Evolutionary conservation across 768 basidiomycete genomes (phyloP), one percentile per base, ranked within the genome.

Genomic region (Steccherinum ochraceum): DNA sequence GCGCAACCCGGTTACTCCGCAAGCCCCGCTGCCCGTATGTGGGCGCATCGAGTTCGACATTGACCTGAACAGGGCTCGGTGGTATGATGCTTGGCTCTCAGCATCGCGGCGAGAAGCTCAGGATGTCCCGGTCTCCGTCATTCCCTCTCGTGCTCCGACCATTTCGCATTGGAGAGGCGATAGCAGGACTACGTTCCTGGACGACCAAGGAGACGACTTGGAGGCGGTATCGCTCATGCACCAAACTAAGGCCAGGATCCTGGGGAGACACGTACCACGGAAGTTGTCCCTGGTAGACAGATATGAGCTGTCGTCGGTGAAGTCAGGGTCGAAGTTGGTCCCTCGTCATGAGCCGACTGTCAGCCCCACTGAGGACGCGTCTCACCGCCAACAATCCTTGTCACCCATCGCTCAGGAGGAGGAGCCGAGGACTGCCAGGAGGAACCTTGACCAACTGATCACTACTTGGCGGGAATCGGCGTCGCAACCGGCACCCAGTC

Each of bases 41-140:
- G 93, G 89, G 3, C 82, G 78, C 24, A 76, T 95, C 24, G 91
- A 94, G 67, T 93, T 94, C 63, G 92, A 94, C 66, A 78, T 94
- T 43, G 92, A 94, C 68, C 53, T 78, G 43, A 71, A 73, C 27
- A 77, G 81, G 54, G 92, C 92, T 16, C 76, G 80, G 24, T 94
- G 92, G 92, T 88, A 83, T 58, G 69, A 80, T 16, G 69, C 80
- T 0, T 95, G 89, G 88, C 53, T 82, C 19, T 71, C 76, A n/a
- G 64, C 77, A 49, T 66, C 69, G 18, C 56, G 68, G 48, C 60
- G 75, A 54, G 72, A 78, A 35, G 55, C 66, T 20, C 58, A 64
- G 13, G 81, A 81, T 54, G 59, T 68, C 30, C 63, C 70, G 23
- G 64, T 72, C 27, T 68, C 72, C 24, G 66, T 66, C 5, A 65